Percentiles rank a stretch among this genome's conserved stretches.
Evolutionary conservation across 2,329 filamentous ascomycete genomes (phyloP).

Genomic region (Aureobasidium melanogenum): DNA sequence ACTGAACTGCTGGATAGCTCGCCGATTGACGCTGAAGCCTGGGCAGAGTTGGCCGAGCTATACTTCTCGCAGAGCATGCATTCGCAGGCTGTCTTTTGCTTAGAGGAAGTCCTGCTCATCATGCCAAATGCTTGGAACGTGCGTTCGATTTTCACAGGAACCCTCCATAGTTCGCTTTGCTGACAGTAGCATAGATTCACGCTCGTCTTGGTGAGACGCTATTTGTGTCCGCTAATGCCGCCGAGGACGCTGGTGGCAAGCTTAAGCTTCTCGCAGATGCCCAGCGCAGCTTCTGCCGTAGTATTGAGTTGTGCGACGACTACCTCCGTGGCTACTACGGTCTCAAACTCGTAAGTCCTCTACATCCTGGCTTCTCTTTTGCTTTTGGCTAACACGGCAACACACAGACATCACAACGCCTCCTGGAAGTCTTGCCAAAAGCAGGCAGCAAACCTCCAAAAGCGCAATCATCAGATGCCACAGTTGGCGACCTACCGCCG

Average conservation of each 20-base stretch:
- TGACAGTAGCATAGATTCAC: conserved; percentile 50
- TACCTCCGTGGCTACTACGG: conserved; percentile 92
- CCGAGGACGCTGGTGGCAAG: conserved; percentile 28
- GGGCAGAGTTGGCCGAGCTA: conserved; percentile 83
- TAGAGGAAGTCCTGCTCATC: conserved; percentile 84
- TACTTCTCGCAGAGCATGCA: conserved; percentile 74
- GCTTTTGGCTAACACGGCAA: background rate
- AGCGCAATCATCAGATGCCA: conserved; percentile 23
- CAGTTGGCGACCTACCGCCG: conserved; percentile 35
- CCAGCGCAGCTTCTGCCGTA: conserved; percentile 77
- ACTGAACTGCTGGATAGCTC: conserved; percentile 69
- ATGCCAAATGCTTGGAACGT: conserved; percentile 94
- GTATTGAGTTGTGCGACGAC: conserved; percentile 86
- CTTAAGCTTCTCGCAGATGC: conserved; percentile 57
- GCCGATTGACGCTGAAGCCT: conserved; percentile 85
- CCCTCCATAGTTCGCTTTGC: background rate
- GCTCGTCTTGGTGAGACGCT: conserved; percentile 77
- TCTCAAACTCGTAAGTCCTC: conserved; percentile 51
- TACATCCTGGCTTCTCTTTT: background rate
- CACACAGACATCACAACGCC: conserved; percentile 17
- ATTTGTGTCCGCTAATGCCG: conserved; percentile 51
- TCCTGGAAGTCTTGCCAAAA: conserved; percentile 19
- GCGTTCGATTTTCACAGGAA: conserved; percentile 27
- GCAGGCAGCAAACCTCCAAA: conserved; percentile 16
- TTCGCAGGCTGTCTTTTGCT: conserved; percentile 72